Conservation (phyloP, 495 filamentous ascomycete genomes). For the Penicillium egyptiacum region DNA sequence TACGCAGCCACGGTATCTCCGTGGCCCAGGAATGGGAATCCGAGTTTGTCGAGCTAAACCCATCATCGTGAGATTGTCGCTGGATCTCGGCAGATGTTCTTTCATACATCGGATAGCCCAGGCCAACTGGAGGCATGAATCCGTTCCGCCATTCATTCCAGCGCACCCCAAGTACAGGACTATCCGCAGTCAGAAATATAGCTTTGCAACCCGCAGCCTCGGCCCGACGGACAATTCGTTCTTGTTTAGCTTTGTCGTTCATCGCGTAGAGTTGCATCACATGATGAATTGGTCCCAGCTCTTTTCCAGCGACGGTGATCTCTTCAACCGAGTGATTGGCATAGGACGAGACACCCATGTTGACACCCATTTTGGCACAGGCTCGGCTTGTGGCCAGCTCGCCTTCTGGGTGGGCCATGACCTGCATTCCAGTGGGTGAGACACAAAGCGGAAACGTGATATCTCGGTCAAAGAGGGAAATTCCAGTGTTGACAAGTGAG, state of each 20-base stretch:
- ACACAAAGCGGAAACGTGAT: constrained; percentile 42
- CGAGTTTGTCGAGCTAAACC: constrained; percentile 60
- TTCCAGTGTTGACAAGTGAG: constrained; percentile 44
- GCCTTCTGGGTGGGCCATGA: constrained; percentile 64
- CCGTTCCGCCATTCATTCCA: constrained; percentile 44
- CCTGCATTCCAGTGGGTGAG: constrained; percentile 65
- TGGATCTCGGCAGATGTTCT: constrained; percentile 65
- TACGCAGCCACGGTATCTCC: constrained; percentile 43
- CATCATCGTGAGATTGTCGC: constrained; percentile 50
- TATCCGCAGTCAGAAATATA: constrained; percentile 81
- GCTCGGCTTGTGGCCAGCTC: constrained; percentile 62
- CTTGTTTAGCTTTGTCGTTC: constrained; percentile 60
- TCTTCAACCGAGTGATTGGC: constrained; percentile 48
- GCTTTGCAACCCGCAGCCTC: constrained; percentile 53
- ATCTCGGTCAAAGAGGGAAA: constrained; percentile 39
- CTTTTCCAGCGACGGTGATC: constrained; percentile 53
- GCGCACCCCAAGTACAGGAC: constrained; percentile 67
- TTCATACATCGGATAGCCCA: constrained; percentile 51
- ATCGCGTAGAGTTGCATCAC: constrained; percentile 77
- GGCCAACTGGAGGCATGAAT: constrained; percentile 36
- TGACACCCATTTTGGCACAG: constrained; percentile 47
- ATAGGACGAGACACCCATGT: constrained; percentile 56
- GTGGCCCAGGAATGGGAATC: constrained; percentile 63
- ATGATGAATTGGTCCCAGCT: constrained; percentile 41
- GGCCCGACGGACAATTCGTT: constrained; percentile 44